phyloP scores from a whole-genome alignment of 1,139 yeast species.

The Taphrina communis region DNA sequence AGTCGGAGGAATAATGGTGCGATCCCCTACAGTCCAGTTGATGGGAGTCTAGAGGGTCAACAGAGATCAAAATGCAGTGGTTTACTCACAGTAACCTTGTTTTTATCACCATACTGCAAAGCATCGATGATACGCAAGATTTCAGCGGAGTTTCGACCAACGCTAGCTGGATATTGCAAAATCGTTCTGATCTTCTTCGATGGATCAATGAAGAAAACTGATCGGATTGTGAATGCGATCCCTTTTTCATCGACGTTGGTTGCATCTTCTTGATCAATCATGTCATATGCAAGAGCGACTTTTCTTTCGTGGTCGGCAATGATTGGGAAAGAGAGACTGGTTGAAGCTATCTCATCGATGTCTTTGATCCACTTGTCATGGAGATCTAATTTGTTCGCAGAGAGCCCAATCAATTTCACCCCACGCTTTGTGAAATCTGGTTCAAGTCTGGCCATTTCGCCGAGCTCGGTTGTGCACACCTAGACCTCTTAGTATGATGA shows the following conservation, averaged over 20 bases:
- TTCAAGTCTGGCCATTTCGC: conserved; percentile 84
- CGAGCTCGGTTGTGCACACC: conserved; percentile 86
- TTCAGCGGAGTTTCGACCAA: conserved; percentile 89
- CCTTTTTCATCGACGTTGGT: conserved; percentile 70
- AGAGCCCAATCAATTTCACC: conserved; percentile 82
- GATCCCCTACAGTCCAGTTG: conserved; percentile 63
- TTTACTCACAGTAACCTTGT: conserved; percentile 66
- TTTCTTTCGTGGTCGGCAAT: conserved; percentile 82
- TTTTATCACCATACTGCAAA: conserved; percentile 71
- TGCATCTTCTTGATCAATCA: conserved; percentile 89
- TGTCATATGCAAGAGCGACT: conserved; percentile 82
- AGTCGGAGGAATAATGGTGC: conserved; percentile 86
- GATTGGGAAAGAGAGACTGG: conserved; percentile 79
- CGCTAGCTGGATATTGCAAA: conserved; percentile 85
- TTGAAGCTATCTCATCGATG: conserved; percentile 74
- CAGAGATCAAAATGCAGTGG: too few species aligned
- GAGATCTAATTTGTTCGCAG: conserved; percentile 76
- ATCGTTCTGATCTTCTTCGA: conserved; percentile 79
- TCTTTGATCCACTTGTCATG: conserved; percentile 86
- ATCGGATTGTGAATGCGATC: conserved; percentile 78
- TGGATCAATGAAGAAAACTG: conserved; percentile 88
- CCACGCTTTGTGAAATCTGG: conserved; percentile 81
- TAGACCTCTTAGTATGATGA: not conserved
- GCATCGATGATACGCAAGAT: conserved; percentile 86
- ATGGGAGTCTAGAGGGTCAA: conserved; percentile 24